phyloP scores from a whole-genome alignment of 768 basidiomycete genomes.

The Hemileccinum rubropunctum region DNA sequence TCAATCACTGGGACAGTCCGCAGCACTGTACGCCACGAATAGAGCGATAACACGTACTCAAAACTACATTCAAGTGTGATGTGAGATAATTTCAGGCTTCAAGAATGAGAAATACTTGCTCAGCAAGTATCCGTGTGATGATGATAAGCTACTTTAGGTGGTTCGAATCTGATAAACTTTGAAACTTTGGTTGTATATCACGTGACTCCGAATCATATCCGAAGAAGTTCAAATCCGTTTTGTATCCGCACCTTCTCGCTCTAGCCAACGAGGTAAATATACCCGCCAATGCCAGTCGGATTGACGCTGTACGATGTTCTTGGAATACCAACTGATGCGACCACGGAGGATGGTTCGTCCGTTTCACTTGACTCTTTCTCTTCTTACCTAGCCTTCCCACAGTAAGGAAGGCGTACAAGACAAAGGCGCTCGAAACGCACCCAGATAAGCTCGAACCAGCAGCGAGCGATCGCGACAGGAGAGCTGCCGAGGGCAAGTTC shows the following conservation, averaged over 20 bases:
- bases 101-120: no score
- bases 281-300: conserved; percentile 29
- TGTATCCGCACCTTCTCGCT: background rate
- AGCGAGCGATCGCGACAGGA: conserved; percentile 50
- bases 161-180: background rate
- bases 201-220: conserved; percentile 3
- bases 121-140: no score
- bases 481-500: conserved; percentile 55
- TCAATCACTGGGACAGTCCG: no score
- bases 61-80: no score
- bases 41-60: no score
- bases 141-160: no score
- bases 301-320: conserved; percentile 43
- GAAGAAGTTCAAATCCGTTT: background rate
- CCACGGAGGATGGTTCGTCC: conserved; percentile 50
- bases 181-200: no score
- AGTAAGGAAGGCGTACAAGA: conserved; percentile 67
- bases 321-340: conserved; percentile 42
- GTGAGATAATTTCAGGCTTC: no score
- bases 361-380: background rate
- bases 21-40: no score
- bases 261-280: background rate
- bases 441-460: conserved; percentile 65
- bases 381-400: background rate
- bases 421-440: conserved; percentile 67